phyloP scores from a whole-genome alignment of 208 protist genomes.

The Borovskyia barvae region DNA sequence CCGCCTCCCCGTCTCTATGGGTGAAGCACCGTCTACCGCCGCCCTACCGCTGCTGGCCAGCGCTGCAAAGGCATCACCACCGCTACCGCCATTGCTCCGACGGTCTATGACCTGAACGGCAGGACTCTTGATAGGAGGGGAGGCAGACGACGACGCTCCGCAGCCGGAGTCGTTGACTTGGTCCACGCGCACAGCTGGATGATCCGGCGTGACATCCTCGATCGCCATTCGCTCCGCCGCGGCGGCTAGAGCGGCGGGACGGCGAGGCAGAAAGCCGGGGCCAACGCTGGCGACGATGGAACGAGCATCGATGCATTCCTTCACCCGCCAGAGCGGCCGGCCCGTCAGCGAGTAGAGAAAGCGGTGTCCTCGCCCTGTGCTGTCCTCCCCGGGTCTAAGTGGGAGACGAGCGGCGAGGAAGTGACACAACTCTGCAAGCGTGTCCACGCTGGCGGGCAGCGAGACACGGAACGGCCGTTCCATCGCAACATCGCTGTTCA shows the following conservation, averaged over 20 bases:
- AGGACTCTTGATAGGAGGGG: constrained; percentile 14
- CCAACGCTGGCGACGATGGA: constrained; percentile 57
- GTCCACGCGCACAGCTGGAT: not conserved
- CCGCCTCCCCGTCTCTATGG: too few species aligned
- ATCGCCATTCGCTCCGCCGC: not conserved
- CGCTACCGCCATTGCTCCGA: too few species aligned
- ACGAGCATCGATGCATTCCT: constrained; percentile 56
- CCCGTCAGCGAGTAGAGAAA: constrained; percentile 73
- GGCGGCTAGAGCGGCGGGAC: constrained; percentile 1
- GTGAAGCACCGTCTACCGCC: too few species aligned
- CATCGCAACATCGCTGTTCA: constrained; percentile 62
- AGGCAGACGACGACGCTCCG: constrained; percentile 13
- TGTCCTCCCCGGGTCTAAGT: constrained; percentile 18
- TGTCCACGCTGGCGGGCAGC: constrained; percentile 50
- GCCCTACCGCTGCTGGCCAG: too few species aligned
- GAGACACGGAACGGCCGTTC: constrained; percentile 30
- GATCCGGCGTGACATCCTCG: constrained; percentile 15
- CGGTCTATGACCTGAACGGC: too few species aligned
- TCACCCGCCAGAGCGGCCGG: constrained; percentile 70
- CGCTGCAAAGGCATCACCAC: too few species aligned
- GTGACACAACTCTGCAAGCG: constrained; percentile 60
- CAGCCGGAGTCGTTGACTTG: not conserved
- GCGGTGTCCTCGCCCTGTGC: constrained; percentile 40
- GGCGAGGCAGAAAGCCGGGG: constrained; percentile 55
- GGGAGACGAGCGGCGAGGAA: constrained; percentile 47